phyloP scores from a whole-genome alignment of 192 early-diverging fungal genomes.

The Backusella westeae region DNA sequence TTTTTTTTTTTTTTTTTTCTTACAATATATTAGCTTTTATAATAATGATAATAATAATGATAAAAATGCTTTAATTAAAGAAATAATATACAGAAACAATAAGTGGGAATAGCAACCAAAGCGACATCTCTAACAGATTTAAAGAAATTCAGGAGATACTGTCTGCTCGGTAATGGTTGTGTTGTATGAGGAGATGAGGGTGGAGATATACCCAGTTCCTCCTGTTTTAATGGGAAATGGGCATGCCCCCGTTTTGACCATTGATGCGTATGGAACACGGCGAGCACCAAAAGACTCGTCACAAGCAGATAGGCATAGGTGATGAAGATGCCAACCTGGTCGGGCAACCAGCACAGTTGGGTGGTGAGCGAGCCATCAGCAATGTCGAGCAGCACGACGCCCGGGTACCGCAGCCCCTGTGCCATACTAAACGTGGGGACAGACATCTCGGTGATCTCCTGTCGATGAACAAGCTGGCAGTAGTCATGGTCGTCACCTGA shows the following conservation, averaged over 20 bases:
- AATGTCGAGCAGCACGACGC: slow-evolving; percentile 53
- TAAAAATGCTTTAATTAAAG: not conserved
- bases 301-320: slow-evolving; percentile 20
- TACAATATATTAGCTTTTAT: not conserved
- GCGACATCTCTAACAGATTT: slow-evolving; percentile 5
- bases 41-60: not conserved
- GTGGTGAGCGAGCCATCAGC: slow-evolving; percentile 8
- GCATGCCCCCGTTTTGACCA: not conserved
- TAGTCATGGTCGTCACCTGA: slow-evolving; percentile 96
- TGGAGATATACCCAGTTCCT: not conserved
- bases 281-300: slow-evolving; percentile 2
- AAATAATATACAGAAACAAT: slow-evolving; percentile 1
- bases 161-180: not conserved
- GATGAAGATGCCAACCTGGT: slow-evolving; percentile 64
- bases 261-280: not conserved
- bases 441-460: slow-evolving; percentile 34
- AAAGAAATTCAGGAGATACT: not conserved
- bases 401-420: slow-evolving; percentile 54
- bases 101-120: not conserved
- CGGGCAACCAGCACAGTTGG: slow-evolving; percentile 59
- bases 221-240: not conserved
- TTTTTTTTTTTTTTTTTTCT: too few species aligned
- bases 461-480: slow-evolving; percentile 61
- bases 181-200: not conserved
- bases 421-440: slow-evolving; percentile 64